phyloP scores from a whole-genome alignment of 208 protist species.

The Wallacemonas sp. region DNA sequence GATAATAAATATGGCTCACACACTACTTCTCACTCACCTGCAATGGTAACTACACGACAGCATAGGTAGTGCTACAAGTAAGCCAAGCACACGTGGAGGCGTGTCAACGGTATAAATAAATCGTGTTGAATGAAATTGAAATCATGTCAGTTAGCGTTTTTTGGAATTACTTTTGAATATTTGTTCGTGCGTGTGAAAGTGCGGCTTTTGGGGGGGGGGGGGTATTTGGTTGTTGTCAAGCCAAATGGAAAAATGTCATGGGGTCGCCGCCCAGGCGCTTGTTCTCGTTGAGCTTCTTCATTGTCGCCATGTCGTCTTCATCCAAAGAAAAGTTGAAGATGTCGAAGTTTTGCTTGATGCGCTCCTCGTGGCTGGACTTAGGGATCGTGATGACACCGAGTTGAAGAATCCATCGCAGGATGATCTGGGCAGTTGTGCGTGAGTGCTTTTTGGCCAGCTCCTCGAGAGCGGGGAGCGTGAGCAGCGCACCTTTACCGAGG shows the following conservation, averaged over 20 bases:
- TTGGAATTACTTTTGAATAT: neutral
- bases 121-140: too few species aligned
- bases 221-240: neutral
- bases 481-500: constrained; percentile 57
- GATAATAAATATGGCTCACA: too few species aligned
- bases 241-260: constrained; percentile 42
- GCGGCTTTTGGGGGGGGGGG: neutral
- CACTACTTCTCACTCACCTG: too few species aligned
- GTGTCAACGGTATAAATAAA: too few species aligned
- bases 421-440: constrained; percentile 59
- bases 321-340: constrained; percentile 87
- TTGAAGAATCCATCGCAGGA: constrained; percentile 77
- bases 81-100: too few species aligned
- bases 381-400: constrained; percentile 77
- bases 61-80: too few species aligned
- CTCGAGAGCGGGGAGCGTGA: constrained; percentile 31
- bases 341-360: constrained; percentile 89
- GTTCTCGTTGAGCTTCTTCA: constrained; percentile 52
- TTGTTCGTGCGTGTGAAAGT: neutral
- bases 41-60: too few species aligned
- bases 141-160: too few species aligned
- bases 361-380: constrained; percentile 72
- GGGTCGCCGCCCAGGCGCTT: constrained; percentile 46
- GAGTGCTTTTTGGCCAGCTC: constrained; percentile 61
- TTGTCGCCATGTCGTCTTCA: constrained; percentile 57